Base-by-base conservation (phyloP, 768 basidiomycete genomes). In the Mycena venus region DNA sequence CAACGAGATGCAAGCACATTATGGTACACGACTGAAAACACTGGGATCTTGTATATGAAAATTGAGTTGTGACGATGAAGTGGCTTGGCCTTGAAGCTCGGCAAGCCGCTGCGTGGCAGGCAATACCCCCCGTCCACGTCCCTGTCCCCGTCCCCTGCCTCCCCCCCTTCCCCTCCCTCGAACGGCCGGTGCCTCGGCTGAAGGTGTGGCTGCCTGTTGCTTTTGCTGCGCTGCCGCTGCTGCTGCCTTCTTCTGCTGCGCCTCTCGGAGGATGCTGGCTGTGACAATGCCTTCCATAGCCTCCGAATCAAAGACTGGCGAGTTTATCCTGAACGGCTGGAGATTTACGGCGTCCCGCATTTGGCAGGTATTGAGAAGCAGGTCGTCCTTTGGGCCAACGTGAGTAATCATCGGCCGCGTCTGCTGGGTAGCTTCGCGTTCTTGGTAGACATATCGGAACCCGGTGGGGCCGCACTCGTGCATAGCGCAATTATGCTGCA, bases 401-500 rank as follows among this genome's bases (percentile, higher is more conserved):
- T 70, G 68, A 7, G n/a, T 42, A 32, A 70, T 49, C 29, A 42
- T 25, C 11, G 42, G 40, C 5, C 29, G 21, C 3, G 56, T 70
- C 17, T 70, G 56, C 27, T 19, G 5, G 1, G 59, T 61, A 2
- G 10, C 14, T 36, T 61, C 29, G 8, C 68, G 42, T 27, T 70
- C 68, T 19, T 70, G 68, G n/a, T 47, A 60, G 29, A 70, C 32
- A 1, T 25, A 9, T 2, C 44, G 27, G 23, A 38, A 31, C 3
- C 68, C 40, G 10, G 58, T 47, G 29, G 19, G 14, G 11, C n/a
- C 34, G n/a, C 68, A 70, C 2, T 21, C 27, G 14, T 70, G 53
- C n/a, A 21, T 44, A 23, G 4, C 21, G 21, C 68, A 70, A 36
- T 70, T 70, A 27, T 70, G 68, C 27, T 70, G 68, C 6, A 62